These are phyloP conservation scores for Cornus controversa DNA, from an alignment of 148 eudicot species.

Conservation along the genomic window DNA sequence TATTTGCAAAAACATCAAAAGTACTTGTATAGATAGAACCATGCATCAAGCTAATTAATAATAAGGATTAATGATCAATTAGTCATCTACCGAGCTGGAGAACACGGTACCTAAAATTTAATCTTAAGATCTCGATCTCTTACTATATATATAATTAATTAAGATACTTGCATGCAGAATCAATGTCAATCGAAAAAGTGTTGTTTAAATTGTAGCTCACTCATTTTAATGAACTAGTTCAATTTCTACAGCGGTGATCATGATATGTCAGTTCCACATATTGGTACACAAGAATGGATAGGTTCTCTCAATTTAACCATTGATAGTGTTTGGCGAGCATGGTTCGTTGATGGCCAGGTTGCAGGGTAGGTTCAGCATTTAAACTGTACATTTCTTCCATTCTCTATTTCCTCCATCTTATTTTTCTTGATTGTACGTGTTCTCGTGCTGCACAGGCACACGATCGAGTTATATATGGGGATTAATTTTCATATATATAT, in stretches of 20 bases:
- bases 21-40: no score
- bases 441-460: not conserved
- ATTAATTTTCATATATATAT: no score
- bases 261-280: conserved; percentile 34
- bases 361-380: conserved; percentile 28
- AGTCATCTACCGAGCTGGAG: no score
- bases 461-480: no score
- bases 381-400: not conserved
- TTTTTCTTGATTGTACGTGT: not conserved
- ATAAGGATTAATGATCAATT: no score
- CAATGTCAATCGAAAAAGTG: no score
- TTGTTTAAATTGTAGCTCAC: not conserved
- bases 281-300: conserved; percentile 41
- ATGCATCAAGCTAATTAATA: no score
- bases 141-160: no score
- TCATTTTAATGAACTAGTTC: not conserved
- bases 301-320: conserved; percentile 26
- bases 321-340: conserved; percentile 32
- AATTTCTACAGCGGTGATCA: conserved; percentile 36
- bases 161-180: no score
- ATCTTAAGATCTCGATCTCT: no score
- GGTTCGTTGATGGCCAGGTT: conserved; percentile 32
- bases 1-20: no score
- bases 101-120: no score
- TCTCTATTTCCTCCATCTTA: not conserved